A percentile compares a stretch with the other conserved stretches of the same genome.
phyloP scores from a whole-genome alignment of 2,329 filamentous ascomycete genomes.

The Stagonosporopsis chrysanthemi region DNA sequence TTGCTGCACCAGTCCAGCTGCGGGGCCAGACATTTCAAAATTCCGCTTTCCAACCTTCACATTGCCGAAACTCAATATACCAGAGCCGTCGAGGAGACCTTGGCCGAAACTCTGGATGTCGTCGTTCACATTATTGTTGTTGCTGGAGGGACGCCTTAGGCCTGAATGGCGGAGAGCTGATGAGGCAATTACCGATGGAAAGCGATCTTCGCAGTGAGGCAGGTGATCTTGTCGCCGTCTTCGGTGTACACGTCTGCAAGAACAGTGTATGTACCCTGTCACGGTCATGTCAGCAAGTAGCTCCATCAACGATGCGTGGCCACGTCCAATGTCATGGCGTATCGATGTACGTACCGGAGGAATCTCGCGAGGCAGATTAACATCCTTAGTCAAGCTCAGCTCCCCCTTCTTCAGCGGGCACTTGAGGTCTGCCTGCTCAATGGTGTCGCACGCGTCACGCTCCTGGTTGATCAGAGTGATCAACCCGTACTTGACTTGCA shows the following conservation, averaged over 20 bases:
- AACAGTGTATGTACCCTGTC: conserved; percentile 87
- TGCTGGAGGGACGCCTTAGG: conserved; percentile 16
- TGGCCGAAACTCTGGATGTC: neutral
- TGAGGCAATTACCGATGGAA: conserved; percentile 59
- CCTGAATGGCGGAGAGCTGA: conserved; percentile 4
- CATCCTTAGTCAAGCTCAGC: conserved; percentile 76
- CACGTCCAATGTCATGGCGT: neutral
- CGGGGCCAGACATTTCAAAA: conserved; percentile 45
- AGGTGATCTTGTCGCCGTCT: conserved; percentile 80
- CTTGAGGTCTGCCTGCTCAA: conserved; percentile 84
- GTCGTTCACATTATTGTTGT: conserved; percentile 2
- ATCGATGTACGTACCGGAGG: conserved; percentile 73
- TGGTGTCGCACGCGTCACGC: conserved; percentile 87
- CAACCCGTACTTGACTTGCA: conserved; percentile 92
- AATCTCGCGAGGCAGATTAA: conserved; percentile 85
- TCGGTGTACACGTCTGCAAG: conserved; percentile 81
- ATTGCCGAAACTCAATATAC: conserved; percentile 15
- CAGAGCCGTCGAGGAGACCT: neutral
- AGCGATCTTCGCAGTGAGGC: conserved; percentile 76
- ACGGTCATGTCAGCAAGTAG: conserved; percentile 1
- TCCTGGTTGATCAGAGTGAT: conserved; percentile 85
- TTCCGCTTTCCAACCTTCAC: conserved; percentile 43
- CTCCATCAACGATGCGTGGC: neutral
- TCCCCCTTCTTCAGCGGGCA: conserved; percentile 87
- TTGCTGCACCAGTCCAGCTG: conserved; percentile 46